Base-by-base conservation (phyloP, 768 basidiomycete genomes). In the Udeniomyces megalosporus region DNA sequence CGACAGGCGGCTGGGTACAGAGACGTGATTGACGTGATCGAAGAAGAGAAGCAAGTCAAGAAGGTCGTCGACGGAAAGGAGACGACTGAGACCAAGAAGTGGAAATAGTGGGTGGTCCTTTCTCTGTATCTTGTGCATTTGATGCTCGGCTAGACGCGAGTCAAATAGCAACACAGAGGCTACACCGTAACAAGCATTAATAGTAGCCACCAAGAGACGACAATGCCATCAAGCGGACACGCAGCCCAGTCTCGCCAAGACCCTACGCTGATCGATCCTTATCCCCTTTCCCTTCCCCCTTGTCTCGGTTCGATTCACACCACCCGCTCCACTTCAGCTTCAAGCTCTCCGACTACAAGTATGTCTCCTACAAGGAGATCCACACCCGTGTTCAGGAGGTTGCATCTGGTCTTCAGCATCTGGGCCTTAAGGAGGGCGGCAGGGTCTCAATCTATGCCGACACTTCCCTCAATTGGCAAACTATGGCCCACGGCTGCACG, bases 371-470 rank as follows among this genome's bases (percentile, higher is more conserved):
- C 64, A 67, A 60, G 38, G 58, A 72, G 29, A 67, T 73, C 45
- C 59, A 66, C 42, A 8, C 49, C 6, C 57, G 24, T 34, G 65
- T 69, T 34, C 49, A 63, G 24, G 47, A 66, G 5, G 55, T 71
- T 46, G 64, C 69, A 5, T 69, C 71, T 1, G 71, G 69, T 5
- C 59, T 73, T 42, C 49, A 58, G 46, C 65, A 66, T 28, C 66
- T 69, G 28, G 68, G 66, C 5, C 38, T 69, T 14, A 46, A 67
- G 34, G 50, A 65, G 57, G 52, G 69, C 31, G 66, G 67, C 15
- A 58, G 71, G 50, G 71, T 70, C 20, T 68, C 68, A 3, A 71
- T 73, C 32, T 72, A 73, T 58, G 72, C 72, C 15, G 72, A 73
- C 49, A 74, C 73, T 2, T 66, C 57, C 62, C 35, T 74, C 7